Evolutionary conservation across 768 basidiomycete species (phyloP), one percentile per base, ranked within the genome.

Genomic region (Saitozyma podzolica): DNA sequence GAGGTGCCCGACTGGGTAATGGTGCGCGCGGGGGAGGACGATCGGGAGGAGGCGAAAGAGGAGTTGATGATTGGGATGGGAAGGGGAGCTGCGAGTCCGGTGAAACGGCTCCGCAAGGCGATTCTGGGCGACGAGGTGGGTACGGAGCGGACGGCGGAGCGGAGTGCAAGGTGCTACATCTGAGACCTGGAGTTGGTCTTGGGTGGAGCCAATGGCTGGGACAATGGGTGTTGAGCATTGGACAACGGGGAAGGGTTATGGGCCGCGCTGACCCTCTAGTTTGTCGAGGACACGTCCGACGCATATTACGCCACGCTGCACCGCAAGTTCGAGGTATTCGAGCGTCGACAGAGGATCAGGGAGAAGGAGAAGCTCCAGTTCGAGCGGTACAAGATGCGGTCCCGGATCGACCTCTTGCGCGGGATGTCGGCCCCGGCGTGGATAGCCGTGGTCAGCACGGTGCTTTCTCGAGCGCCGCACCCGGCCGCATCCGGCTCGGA

Each of bases 361-460:
- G 92, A 94, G 80, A 91, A 91, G 80, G 92, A 95, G 80, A 92
- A 92, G 75, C 84, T 94, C 58, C 88, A 89, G 79, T 88, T 92
- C 67, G 91, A 93, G 73, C 90, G 92, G 69, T 92, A 92, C 81
- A 91, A 92, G 75, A 86, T 95, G 72, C 89, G 89, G 78, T 88
- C 92, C 73, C 86, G 92, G 42, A 89, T 93, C 63, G 91, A 93
- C 56, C 89, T 92, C 72, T 83, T 93, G 59, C 84, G 83, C 59
- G 83, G 82, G 37, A 88, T 93, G 86, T 63, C 71, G 5, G 63
- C 58, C 29, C 29, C 54, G 8, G 43, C 64, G n/a, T 76, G 74
- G 74, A 39, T 56, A 9, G 45, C 66, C 1, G 58, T 73, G 6
- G 66, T 76, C 48, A 55, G 40, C 13, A 63, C 68, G 0, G 69